A percentile compares a stretch with the other conserved stretches of the same genome.
phyloP scores from a whole-genome alignment of 1,139 yeast genomes.

The Suhomyces chickasaworum region DNA sequence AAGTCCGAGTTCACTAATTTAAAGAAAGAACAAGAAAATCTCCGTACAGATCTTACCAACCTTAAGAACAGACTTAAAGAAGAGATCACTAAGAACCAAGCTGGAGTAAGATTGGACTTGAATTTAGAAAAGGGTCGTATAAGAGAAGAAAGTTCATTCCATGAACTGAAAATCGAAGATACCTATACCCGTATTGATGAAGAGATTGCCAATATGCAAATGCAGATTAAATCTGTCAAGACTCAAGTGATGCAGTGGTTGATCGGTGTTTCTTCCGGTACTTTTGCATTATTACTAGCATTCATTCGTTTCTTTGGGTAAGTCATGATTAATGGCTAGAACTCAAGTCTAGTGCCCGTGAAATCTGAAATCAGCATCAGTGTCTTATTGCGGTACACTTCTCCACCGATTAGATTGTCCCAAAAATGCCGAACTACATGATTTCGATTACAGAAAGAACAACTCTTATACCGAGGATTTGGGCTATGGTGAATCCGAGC shows the following conservation, averaged over 20 bases:
- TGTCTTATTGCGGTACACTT: too few species aligned
- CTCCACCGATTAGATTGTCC: too few species aligned
- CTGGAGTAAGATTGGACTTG: conserved; percentile 86
- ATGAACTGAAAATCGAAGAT: conserved; percentile 91
- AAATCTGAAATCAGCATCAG: not conserved
- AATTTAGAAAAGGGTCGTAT: conserved; percentile 94
- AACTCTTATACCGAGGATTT: not conserved
- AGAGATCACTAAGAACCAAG: conserved; percentile 87
- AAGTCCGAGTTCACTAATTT: conserved; percentile 80
- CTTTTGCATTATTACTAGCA: conserved; percentile 89
- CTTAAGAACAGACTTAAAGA: conserved; percentile 82
- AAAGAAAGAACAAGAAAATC: conserved; percentile 84
- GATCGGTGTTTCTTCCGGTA: conserved; percentile 97
- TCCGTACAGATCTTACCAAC: conserved; percentile 83
- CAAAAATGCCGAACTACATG: too few species aligned
- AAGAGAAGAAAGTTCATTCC: conserved; percentile 88
- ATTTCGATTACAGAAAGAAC: too few species aligned
- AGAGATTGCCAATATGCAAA: conserved; percentile 90
- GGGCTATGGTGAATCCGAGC: too few species aligned
- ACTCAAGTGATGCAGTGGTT: conserved; percentile 98
- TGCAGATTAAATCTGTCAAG: conserved; percentile 91
- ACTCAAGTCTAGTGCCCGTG: not conserved
- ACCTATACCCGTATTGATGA: conserved; percentile 94
- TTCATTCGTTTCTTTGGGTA: conserved; percentile 77
- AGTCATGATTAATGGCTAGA: not conserved